Conservation (phyloP, 2,329 filamentous ascomycete species). For the Venturiaceae sp. region DNA sequence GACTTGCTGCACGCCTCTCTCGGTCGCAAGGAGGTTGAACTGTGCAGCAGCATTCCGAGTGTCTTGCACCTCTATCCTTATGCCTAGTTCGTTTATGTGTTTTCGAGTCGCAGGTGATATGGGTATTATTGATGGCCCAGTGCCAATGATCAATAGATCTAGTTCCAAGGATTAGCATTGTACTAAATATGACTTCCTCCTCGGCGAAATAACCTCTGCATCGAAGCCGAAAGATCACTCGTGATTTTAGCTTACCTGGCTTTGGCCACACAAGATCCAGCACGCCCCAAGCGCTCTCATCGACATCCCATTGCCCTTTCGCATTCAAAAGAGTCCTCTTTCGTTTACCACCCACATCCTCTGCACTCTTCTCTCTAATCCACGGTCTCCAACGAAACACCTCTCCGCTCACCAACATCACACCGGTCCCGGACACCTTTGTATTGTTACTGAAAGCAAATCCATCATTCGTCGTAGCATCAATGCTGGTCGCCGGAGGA, state of each 20-base stretch:
- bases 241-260: constrained; percentile 57
- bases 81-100: constrained; percentile 66
- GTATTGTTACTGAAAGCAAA: constrained; percentile 80
- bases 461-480: constrained; percentile 71
- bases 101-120: constrained; percentile 65
- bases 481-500: constrained; percentile 70
- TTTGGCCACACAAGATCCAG: constrained; percentile 76
- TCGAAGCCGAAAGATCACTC: too few species aligned
- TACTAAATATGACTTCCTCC: too few species aligned
- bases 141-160: constrained; percentile 86
- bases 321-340: constrained; percentile 52
- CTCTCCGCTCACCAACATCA: constrained; percentile 76
- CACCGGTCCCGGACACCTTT: constrained; percentile 57
- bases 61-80: constrained; percentile 81
- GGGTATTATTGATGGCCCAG: constrained; percentile 66
- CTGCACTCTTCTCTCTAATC: constrained; percentile 33
- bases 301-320: constrained; percentile 75
- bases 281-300: constrained; percentile 60
- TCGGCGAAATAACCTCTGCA: too few species aligned
- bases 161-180: too few species aligned
- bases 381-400: constrained; percentile 86
- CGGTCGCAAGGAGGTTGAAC: constrained; percentile 91
- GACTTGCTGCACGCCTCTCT: constrained; percentile 75
- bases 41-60: constrained; percentile 90
- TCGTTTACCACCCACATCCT: constrained; percentile 23